Evolutionary conservation across 495 filamentous ascomycete species (phyloP), one percentile per base, ranked within the genome.

Genomic region (Penicillium samsonianum): DNA sequence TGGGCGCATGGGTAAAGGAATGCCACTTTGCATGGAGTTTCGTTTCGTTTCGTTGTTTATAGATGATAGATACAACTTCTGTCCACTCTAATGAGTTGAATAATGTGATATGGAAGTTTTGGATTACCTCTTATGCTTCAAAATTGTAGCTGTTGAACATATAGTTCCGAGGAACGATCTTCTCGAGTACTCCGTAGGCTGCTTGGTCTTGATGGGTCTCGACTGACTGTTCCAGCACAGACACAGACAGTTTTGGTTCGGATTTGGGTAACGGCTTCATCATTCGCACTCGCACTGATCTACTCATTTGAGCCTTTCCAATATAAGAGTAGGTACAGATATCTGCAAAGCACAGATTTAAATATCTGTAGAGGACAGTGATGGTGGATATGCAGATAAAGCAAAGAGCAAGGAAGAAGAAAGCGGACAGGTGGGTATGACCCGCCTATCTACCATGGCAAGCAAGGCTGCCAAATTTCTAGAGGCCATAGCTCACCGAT

Each of bases 1-100:
- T 33, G 11, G 30, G 30, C 30, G 30, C 30, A 31, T 57, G 61
- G 63, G 55, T 57, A 54, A 55, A 64, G 47, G 38, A 46, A 12
- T 28, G 42, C 53, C 60, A 55, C 42, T 59, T 54, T 56, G 60
- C 63, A 60, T 64, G 58, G 61, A 59, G 50, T 61, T 63, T 50
- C 25, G 50, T 59, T 63, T 50, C 25, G 50, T 59, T 63, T 50
- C 35, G 44, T 61, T 64, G 61, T 64, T 64, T 67, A 68, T 66
- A 68, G 61, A 68, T 57, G 47, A 59, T 64, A 51, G 63, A 60
- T 64, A 64, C 58, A 59, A 55, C 50, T 59, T 55, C 50, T 58
- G 42, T 58, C 42, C 57, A 41, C 60, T 53, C 35, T 57, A 55
- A 63, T 50, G 60, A 63, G 40, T 41, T 30, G 53, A 55, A 40